Evolutionary conservation across 306 rosid species (phyloP).

Genomic region (Fagus crenata): DNA sequence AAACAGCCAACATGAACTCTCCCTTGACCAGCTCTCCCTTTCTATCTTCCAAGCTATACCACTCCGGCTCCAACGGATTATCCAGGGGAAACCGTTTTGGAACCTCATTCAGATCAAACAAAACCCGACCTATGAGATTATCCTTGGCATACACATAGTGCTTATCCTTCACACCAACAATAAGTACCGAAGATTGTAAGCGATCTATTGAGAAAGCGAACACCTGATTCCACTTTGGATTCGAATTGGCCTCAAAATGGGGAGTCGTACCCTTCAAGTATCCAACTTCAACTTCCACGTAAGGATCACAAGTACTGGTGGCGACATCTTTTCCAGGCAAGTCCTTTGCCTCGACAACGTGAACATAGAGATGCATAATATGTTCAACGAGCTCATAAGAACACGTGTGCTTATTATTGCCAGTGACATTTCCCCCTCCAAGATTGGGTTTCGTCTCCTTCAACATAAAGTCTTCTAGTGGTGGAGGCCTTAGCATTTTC

Average conservation of each 20-base stretch:
- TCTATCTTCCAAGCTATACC: conserved; percentile 8
- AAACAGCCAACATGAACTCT: conserved; percentile 10
- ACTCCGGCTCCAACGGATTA: conserved; percentile 31
- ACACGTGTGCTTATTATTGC: too few species aligned
- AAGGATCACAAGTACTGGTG: background rate
- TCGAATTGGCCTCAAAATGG: background rate
- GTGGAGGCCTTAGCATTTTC: too few species aligned
- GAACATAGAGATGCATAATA: too few species aligned
- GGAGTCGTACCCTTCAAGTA: background rate
- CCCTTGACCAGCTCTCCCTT: background rate
- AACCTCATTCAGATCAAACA: background rate
- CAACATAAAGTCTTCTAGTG: accelerated
- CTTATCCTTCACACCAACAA: background rate
- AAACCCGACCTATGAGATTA: background rate
- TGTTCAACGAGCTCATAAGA: too few species aligned
- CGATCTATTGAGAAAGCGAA: conserved; percentile 24
- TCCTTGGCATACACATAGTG: background rate
- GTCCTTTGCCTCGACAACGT: too few species aligned
- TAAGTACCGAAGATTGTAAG: background rate
- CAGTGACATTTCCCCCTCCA: too few species aligned
- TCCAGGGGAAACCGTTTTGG: background rate
- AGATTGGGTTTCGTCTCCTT: too few species aligned
- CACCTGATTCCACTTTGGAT: conserved; percentile 20
- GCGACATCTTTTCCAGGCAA: too few species aligned
- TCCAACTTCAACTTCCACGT: background rate